Conservation (phyloP, 345 rosid genomes). For the Bruguiera sexangula region DNA sequence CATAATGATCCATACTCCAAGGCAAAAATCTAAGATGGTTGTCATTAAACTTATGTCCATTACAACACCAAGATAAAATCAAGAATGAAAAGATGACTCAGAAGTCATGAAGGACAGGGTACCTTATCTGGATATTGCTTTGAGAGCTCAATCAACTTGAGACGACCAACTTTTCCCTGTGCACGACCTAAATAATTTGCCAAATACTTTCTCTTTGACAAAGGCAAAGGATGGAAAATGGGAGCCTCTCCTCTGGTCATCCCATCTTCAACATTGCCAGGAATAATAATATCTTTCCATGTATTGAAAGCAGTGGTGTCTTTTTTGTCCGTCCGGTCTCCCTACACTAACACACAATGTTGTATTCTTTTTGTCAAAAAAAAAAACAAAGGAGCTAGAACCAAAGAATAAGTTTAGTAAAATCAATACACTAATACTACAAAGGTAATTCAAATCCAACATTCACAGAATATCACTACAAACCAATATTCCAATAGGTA, state of each 20-base stretch:
- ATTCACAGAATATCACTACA: not conserved
- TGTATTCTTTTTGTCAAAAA: not conserved
- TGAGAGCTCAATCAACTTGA: constrained; percentile 75
- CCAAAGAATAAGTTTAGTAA: not conserved
- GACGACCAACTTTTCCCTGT: constrained; percentile 81
- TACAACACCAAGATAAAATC: not conserved
- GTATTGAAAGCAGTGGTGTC: constrained; percentile 85
- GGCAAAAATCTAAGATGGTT: not conserved
- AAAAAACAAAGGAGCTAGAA: not conserved
- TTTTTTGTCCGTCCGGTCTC: constrained; percentile 92
- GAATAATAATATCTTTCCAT: constrained; percentile 97
- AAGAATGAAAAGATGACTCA: not conserved
- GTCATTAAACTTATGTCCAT: not conserved
- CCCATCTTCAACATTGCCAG: constrained; percentile 89
- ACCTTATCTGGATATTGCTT: constrained; percentile 85
- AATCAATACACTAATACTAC: not conserved
- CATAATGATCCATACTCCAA: not conserved
- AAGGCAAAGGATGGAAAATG: constrained; percentile 68
- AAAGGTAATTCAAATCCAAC: no score
- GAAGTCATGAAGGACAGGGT: constrained; percentile 11
- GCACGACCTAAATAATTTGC: constrained; percentile 95
- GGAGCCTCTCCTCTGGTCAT: constrained; percentile 58
- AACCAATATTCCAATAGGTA: not conserved
- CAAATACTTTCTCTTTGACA: constrained; percentile 68
- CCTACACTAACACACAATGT: constrained; percentile 47